phyloP scores from a whole-genome alignment of 495 filamentous ascomycete species.

The Friedmanniomyces endolithicus region DNA sequence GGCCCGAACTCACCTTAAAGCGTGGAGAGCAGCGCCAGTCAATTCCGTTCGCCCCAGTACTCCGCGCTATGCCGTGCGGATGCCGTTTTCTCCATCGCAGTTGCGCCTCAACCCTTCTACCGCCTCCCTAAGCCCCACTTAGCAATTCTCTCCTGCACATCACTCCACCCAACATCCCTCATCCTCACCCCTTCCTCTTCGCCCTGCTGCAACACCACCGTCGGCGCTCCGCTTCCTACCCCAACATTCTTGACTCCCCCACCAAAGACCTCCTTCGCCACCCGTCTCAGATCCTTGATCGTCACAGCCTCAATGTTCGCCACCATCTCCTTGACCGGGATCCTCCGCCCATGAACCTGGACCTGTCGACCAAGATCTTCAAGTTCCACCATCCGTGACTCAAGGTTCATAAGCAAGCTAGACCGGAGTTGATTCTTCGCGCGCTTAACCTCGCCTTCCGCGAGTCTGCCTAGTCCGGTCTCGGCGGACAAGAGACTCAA shows the following conservation, averaged over 20 bases:
- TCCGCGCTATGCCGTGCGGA: too few relatives aligned
- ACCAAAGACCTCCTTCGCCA: conserved; percentile 68
- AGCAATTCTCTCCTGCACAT: conserved; percentile 74
- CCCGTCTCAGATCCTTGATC: conserved; percentile 67
- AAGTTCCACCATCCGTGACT: conserved; percentile 94
- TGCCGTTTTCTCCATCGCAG: too few relatives aligned
- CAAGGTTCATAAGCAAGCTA: conserved; percentile 91
- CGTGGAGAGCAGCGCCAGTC: too few relatives aligned
- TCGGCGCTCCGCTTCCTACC: conserved; percentile 75
- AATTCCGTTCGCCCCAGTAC: too few relatives aligned
- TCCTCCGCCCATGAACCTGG: conserved; percentile 84
- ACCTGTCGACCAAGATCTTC: conserved; percentile 95
- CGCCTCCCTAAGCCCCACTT: conserved; percentile 70
- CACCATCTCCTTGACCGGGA: conserved; percentile 90
- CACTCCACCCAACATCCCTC: conserved; percentile 62
- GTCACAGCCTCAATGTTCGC: conserved; percentile 69
- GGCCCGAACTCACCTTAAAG: too few relatives aligned
- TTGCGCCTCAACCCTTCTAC: conserved; percentile 25
- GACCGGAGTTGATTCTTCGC: conserved; percentile 95
- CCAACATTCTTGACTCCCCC: conserved; percentile 67
- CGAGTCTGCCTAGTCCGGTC: conserved; percentile 54
- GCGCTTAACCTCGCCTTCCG: conserved; percentile 70
- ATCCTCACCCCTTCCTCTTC: conserved; percentile 41
- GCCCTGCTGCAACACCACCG: conserved; percentile 82
- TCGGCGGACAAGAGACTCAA: conserved; percentile 65